Evolutionary conservation across 371 early-diverging fungal genomes (phyloP).

Genomic region (Capillidium heterosporum): DNA sequence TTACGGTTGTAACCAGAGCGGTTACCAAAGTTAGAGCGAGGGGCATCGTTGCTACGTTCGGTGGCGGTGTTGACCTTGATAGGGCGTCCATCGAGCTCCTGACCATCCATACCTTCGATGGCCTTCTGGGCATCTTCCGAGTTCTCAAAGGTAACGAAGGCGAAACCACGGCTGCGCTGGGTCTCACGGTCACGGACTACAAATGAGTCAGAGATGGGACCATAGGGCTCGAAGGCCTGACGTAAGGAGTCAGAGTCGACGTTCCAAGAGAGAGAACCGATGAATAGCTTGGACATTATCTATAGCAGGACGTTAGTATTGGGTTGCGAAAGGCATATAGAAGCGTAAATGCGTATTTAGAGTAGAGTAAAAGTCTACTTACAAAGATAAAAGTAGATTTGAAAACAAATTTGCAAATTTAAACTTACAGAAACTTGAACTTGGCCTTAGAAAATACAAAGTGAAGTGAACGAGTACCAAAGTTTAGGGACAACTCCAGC

Average conservation of each 20-base stretch:
- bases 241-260: constrained; percentile 32
- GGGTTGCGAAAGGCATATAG: no score
- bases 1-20: not conserved
- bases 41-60: constrained; percentile 12
- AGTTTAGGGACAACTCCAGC: no score
- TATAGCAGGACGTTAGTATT: no score
- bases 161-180: constrained; percentile 58
- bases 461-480: no score
- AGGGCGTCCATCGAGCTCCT: constrained; percentile 38
- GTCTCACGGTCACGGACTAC: constrained; percentile 28
- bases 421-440: no score
- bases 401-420: no score
- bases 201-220: constrained; percentile 18
- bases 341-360: no score
- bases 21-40: constrained; percentile 7
- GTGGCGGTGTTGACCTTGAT: constrained; percentile 25
- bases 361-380: no score
- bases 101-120: constrained; percentile 29
- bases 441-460: no score
- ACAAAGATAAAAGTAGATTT: no score
- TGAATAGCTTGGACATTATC: constrained; percentile 26
- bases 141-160: constrained; percentile 44
- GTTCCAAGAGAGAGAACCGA: constrained; percentile 45
- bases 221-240: constrained; percentile 19
- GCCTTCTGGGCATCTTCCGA: constrained; percentile 32